phyloP scores from a whole-genome alignment of 345 rosid genomes.

The Citropsis articulata region DNA sequence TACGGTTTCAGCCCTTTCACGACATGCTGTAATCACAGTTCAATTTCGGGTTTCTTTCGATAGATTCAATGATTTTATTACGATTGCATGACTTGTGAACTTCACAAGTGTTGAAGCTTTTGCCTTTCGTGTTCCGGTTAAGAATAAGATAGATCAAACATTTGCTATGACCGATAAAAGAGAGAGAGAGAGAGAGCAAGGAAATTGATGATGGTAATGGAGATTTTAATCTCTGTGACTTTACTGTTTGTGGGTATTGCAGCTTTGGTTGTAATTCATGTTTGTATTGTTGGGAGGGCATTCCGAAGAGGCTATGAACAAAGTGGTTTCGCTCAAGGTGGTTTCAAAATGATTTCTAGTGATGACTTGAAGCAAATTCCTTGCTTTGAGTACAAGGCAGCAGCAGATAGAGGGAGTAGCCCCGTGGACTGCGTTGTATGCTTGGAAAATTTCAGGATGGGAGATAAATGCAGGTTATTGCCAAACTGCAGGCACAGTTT shows the following conservation, averaged over 20 bases:
- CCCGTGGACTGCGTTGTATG: conserved; percentile 44
- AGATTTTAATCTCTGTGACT: conserved; percentile 26
- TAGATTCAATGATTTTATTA: background rate
- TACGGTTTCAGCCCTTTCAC: conserved; percentile 13
- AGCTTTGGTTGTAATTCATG: conserved; percentile 37
- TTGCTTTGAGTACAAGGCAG: conserved; percentile 31
- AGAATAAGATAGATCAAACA: background rate
- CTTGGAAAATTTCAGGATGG: conserved; percentile 34
- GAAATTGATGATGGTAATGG: conserved; percentile 23
- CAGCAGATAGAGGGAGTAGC: conserved; percentile 18
- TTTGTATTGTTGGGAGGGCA: conserved; percentile 38
- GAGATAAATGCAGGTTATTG: conserved; percentile 43
- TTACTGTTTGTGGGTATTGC: conserved; percentile 36
- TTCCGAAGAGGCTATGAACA: conserved; percentile 23
- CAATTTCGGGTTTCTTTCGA: background rate
- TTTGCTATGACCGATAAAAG: background rate
- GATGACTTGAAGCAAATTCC: conserved; percentile 41
- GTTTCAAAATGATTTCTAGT: conserved; percentile 16
- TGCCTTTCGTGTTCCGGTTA: background rate
- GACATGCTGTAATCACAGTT: background rate
- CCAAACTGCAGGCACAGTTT: conserved; percentile 44
- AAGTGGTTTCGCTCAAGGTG: conserved; percentile 7
- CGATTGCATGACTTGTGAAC: background rate
- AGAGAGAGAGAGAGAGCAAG: background rate
- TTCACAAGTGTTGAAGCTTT: background rate